Conservation (phyloP, 2,329 filamentous ascomycete species). For the Diaporthe aspalathi region DNA sequence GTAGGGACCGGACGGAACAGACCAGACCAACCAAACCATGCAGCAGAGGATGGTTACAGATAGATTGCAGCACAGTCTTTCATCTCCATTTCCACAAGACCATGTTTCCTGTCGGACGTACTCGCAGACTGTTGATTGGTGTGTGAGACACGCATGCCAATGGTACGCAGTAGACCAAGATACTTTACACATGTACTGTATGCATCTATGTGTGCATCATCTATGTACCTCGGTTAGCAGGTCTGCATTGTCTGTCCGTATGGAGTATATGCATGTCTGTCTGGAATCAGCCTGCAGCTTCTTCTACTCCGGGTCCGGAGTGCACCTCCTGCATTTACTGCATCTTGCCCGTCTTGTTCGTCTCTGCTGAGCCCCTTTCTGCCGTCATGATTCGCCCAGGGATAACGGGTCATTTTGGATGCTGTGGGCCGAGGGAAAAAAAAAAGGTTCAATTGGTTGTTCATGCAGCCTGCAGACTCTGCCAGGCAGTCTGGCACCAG, state of each 20-base stretch:
- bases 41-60: constrained; percentile 8
- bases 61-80: neutral
- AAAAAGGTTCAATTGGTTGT: neutral
- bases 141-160: constrained; percentile 20
- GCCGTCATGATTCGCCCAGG: constrained; percentile 11
- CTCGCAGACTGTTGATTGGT: constrained; percentile 11
- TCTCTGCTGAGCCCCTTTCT: constrained; percentile 22
- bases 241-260: too few relatives aligned
- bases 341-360: neutral
- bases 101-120: neutral
- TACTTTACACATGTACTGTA: too few relatives aligned
- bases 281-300: neutral
- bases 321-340: neutral
- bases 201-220: too few relatives aligned
- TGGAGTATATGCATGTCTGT: neutral
- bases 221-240: too few relatives aligned
- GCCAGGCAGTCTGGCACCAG: neutral
- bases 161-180: neutral
- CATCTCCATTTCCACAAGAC: neutral
- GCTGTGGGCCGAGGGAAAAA: constrained; percentile 2
- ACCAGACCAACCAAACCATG: constrained; percentile 5
- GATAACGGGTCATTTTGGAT: constrained; percentile 10
- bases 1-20: neutral
- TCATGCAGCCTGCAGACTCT: constrained; percentile 10
- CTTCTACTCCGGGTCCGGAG: neutral